Evolutionary conservation across 176 grass and related monocot genomes (phyloP), one percentile per base, ranked within the genome.

Genomic region (Juncus inflexus): DNA sequence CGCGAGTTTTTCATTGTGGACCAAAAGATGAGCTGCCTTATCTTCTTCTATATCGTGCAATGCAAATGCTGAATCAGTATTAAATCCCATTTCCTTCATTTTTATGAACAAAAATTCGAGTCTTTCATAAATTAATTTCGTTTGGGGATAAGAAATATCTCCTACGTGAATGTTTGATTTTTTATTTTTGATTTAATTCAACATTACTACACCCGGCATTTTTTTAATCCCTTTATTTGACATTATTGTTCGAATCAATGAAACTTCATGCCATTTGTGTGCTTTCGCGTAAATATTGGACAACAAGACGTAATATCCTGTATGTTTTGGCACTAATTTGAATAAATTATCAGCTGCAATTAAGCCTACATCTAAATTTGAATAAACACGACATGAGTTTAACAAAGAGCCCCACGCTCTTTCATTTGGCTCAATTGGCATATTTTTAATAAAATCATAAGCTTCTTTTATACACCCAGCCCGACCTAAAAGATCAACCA

Each of bases 11-110:
- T 95, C 90, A 6, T 85, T 89, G 59, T 95, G 90, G 38, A 86
- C 76, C 37, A 74, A 89, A 74, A 95, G 85, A 75, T 95, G 90
- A 3, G 73, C 63, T 35, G 78, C 90, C 57, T 76, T 95, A 53
- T 89, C 90, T 83, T 95, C 85, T 61, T 95, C 90, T 60, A 95
- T 76, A 76, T 95, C 90, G 80, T 95, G 90, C 63, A 89, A 79
- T 60, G 85, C 78, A 72, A 61, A 62, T 10, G 74, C 81, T 9
- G 83, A 77, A 35, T 81, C 82, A 74, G 79, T 76, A 52, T 66
- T 81, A 64, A 85, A 95, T 28, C 85, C 90, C 35, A 89, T 80
- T 65, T 76, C 82, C 81, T 81, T 95, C 51, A 95, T 85, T 47
- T 50, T 89, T 70, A 50, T 8, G 63, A 89, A 83, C 59, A 89